Evolutionary conservation across 179 eudicot species (phyloP), one percentile per base, ranked within the genome.

Genomic region (Heliamphora ciliata): DNA sequence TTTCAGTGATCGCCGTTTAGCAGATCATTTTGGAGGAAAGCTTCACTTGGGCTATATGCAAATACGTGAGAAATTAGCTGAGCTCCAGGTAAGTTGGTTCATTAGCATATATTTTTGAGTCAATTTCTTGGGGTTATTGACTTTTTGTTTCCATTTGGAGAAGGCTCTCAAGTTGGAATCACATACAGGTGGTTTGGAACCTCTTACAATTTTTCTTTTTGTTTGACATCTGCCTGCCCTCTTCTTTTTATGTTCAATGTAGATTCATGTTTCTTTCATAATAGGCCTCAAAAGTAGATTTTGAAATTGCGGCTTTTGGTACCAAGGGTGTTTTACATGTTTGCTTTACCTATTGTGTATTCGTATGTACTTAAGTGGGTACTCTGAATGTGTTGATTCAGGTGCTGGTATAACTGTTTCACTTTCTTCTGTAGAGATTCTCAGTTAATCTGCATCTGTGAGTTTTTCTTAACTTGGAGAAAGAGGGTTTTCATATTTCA

Each of bases 21-120:
- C 99, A 69, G 99, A 96, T 89, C 99, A 96, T 91, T 96, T 96
- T 87, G 99, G 99, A 79, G 99, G 99, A 68, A 96, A 96, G 91
- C 94, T 96, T 84, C 99, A 96, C 84, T 82, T 94, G 83, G 99
- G 99, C 78, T 96, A 96, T 90, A 96, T 96, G 97, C 99, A 92
- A 88, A 94, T 96, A 60, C 99, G 99, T 74, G 99, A 94, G 85
- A 96, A 96, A 88, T 80, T 96, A 77, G 92, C 91, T 73, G 99
- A 96, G 76, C 94, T 96, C 81, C 93, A 91, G 97, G 99, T 94
- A 89, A 76, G 79, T 64, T 72, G 18, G 13, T 31, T 31, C 40
- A 31, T 31, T 31, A 31, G 40, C 40, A 9, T 50, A 48, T 72
- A 50, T 74, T 66, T 67, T 71, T 44, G 40, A 1, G 21, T 21